Conservation (phyloP, 164 flowering plant genomes). For the Liriodendron chinense region DNA sequence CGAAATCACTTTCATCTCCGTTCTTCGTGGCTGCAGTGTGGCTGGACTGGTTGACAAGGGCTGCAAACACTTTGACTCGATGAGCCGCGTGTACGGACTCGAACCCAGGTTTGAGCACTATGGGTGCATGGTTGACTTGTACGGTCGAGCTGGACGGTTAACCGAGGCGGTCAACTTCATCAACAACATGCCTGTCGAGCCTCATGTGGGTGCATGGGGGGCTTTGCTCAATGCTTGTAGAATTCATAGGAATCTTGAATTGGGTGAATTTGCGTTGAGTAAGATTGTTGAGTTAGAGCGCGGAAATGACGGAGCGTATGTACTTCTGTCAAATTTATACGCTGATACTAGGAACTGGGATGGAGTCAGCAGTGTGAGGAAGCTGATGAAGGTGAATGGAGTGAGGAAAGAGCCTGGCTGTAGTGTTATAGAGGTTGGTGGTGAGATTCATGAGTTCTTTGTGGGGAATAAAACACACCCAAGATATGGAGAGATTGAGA, state of each 20-base stretch:
- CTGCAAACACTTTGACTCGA: conserved; percentile 33
- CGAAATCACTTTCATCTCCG: conserved; percentile 45
- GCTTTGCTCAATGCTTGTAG: conserved; percentile 54
- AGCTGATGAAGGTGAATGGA: conserved; percentile 39
- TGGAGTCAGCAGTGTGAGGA: conserved; percentile 32
- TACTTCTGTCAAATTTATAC: conserved; percentile 48
- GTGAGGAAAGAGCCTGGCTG: conserved; percentile 60
- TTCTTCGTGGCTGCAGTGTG: conserved; percentile 48
- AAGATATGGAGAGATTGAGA: conserved; percentile 35
- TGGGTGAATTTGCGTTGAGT: conserved; percentile 45
- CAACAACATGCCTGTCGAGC: conserved; percentile 48
- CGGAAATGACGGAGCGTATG: conserved; percentile 45
- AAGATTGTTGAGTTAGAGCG: conserved; percentile 49
- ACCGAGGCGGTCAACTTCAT: conserved; percentile 47
- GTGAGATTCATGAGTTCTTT: conserved; percentile 56
- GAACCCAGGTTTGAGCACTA: conserved; percentile 57
- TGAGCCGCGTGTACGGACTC: conserved; percentile 36
- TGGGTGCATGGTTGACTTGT: conserved; percentile 60
- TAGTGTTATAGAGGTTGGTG: conserved; percentile 49
- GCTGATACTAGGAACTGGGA: conserved; percentile 46
- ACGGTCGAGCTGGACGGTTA: conserved; percentile 50
- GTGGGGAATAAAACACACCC: conserved; percentile 45
- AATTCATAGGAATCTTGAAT: conserved; percentile 35
- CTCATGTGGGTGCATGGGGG: conserved; percentile 62
- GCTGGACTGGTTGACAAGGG: conserved; percentile 53